phyloP scores from a whole-genome alignment of 1,139 yeast genomes.

The Suhomyces coccinellae region DNA sequence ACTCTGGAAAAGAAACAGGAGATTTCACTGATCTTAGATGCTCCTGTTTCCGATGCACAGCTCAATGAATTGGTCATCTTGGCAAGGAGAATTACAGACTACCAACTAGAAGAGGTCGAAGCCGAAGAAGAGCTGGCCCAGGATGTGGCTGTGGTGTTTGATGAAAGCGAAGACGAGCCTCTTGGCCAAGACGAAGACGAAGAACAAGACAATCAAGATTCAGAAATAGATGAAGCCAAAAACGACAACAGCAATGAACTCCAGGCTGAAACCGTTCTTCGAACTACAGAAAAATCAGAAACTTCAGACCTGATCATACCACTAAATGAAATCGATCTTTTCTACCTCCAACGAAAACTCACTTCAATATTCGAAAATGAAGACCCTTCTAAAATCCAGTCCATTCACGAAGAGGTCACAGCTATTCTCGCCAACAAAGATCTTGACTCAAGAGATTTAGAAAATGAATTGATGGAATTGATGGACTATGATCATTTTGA shows the following conservation, averaged over 20 bases:
- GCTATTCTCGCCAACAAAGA: conserved; percentile 19
- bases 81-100: conserved; percentile 60
- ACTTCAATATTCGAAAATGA: conserved; percentile 14
- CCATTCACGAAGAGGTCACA: conserved; percentile 19
- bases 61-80: conserved; percentile 57
- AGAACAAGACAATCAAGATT: conserved; percentile 24
- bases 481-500: conserved; percentile 53
- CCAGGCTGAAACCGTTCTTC: conserved; percentile 1
- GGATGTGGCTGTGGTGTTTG: conserved; percentile 46
- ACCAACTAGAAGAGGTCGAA: conserved; percentile 25
- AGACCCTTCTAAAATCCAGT: conserved; percentile 19
- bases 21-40: conserved; percentile 45
- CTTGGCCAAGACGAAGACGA: conserved; percentile 33
- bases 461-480: conserved; percentile 50
- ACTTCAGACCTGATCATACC: conserved; percentile 12
- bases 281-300: neutral
- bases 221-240: conserved; percentile 23
- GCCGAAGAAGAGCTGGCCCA: conserved; percentile 22
- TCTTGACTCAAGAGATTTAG: conserved; percentile 45
- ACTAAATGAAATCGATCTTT: conserved; percentile 25
- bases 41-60: conserved; percentile 41
- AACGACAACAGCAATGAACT: conserved; percentile 21
- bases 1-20: conserved; percentile 35
- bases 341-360: conserved; percentile 27
- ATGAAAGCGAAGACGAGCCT: conserved; percentile 43